These are phyloP conservation scores for Diaporthe destruens DNA, from an alignment of 2,329 filamentous ascomycete genomes.

Conservation along the genomic window DNA sequence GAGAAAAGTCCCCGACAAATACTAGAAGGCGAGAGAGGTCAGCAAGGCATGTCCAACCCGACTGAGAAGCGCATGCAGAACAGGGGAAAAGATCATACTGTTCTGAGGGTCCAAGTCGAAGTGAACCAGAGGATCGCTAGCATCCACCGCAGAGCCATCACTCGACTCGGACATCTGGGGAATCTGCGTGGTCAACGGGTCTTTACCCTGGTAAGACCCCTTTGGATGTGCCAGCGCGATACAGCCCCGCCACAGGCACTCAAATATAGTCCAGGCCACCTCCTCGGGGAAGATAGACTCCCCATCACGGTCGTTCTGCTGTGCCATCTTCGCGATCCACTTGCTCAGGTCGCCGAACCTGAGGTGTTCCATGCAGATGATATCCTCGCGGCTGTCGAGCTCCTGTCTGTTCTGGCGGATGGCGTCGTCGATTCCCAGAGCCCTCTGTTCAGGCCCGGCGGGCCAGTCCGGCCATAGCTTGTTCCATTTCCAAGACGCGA, in stretches of 20 bases:
- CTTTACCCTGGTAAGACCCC: slow-evolving; percentile 4
- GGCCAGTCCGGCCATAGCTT: slow-evolving; percentile 1
- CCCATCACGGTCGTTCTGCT: background rate
- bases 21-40: background rate
- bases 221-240: slow-evolving; percentile 19
- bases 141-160: background rate
- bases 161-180: background rate
- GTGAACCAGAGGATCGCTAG: slow-evolving; percentile 5
- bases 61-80: background rate
- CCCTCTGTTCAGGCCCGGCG: background rate
- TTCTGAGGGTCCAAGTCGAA: slow-evolving; percentile 27
- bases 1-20: slow-evolving; percentile 4
- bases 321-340: slow-evolving; percentile 22
- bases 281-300: background rate
- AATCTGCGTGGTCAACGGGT: slow-evolving; percentile 12
- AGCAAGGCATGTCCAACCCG: background rate
- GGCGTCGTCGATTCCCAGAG: background rate
- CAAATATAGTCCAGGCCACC: slow-evolving; percentile 21
- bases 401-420: background rate
- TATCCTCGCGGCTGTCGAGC: slow-evolving; percentile 1
- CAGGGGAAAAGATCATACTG: background rate
- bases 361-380: slow-evolving; percentile 13
- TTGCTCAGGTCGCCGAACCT: slow-evolving; percentile 14
- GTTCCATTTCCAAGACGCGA: background rate
- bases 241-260: slow-evolving; percentile 26